These are phyloP conservation scores for Trichoderma harzianum DNA, from an alignment of 2,329 filamentous ascomycete genomes.

Conservation along the genomic window DNA sequence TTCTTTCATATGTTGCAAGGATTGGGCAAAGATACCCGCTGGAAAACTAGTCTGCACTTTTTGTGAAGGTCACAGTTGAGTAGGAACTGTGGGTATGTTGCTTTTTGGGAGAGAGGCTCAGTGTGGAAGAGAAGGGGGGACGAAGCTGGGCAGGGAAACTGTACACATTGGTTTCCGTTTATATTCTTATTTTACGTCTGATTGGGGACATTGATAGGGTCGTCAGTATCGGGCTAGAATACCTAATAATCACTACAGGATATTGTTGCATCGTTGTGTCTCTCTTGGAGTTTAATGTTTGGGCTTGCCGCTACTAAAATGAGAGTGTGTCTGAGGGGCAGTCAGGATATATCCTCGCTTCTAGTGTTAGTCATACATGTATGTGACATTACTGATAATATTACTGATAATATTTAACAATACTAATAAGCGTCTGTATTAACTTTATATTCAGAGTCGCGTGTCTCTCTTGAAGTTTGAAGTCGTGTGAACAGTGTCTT, in stretches of 20 bases:
- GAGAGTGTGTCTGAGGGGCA: too few species aligned
- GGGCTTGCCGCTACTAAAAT: too few species aligned
- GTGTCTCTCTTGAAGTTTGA: not conserved
- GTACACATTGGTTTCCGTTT: not conserved
- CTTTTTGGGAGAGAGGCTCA: not conserved
- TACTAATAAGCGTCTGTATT: not conserved
- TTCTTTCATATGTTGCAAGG: not conserved
- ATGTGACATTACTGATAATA: not conserved
- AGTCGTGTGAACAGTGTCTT: not conserved
- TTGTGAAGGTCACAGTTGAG: not conserved
- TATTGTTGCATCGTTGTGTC: not conserved
- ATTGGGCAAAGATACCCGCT: slow-evolving; percentile 5
- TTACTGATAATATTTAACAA: not conserved
- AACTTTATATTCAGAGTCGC: not conserved
- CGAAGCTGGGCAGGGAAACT: not conserved
- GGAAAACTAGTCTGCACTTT: not conserved
- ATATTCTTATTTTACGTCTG: not conserved
- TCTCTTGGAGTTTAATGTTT: too few species aligned
- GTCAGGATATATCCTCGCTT: too few species aligned
- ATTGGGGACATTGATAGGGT: not conserved
- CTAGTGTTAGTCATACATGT: too few species aligned
- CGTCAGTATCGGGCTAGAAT: not conserved
- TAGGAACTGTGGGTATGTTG: not conserved
- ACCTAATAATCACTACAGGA: not conserved
- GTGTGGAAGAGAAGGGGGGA: not conserved